Conservation (phyloP, 139 green algal species). For the Trebouxia sp. region DNA sequence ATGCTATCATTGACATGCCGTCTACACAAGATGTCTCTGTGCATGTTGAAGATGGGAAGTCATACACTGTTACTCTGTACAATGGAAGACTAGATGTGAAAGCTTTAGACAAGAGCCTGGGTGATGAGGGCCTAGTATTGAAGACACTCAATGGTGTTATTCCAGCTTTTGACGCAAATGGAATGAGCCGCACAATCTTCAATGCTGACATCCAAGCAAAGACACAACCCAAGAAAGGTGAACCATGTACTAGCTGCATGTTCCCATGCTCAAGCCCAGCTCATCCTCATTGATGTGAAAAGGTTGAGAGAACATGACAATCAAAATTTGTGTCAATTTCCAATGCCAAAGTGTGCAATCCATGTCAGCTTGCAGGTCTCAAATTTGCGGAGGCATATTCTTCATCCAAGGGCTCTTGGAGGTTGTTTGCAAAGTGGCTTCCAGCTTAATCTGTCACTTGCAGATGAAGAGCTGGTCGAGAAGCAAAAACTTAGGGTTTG, state of each 20-base stretch:
- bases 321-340: neutral
- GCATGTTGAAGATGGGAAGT: neutral
- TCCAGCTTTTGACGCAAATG: neutral
- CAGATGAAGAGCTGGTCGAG: neutral
- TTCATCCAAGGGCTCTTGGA: neutral
- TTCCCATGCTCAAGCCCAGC: neutral
- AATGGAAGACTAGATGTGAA: neutral
- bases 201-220: neutral
- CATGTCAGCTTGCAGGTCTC: neutral
- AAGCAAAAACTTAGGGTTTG: neutral
- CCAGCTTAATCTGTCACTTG: too few relatives aligned
- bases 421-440: too few relatives aligned
- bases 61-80: neutral
- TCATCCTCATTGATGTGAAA: neutral
- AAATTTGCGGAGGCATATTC: neutral
- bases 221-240: neutral
- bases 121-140: neutral
- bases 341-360: too few relatives aligned
- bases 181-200: neutral
- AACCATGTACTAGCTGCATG: neutral
- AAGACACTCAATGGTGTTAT: neutral
- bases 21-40: neutral
- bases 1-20: neutral
- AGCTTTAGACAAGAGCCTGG: neutral
- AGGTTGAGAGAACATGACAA: neutral